phyloP scores from a whole-genome alignment of 2,329 filamentous ascomycete genomes.

The Paecilomyces niveus region DNA sequence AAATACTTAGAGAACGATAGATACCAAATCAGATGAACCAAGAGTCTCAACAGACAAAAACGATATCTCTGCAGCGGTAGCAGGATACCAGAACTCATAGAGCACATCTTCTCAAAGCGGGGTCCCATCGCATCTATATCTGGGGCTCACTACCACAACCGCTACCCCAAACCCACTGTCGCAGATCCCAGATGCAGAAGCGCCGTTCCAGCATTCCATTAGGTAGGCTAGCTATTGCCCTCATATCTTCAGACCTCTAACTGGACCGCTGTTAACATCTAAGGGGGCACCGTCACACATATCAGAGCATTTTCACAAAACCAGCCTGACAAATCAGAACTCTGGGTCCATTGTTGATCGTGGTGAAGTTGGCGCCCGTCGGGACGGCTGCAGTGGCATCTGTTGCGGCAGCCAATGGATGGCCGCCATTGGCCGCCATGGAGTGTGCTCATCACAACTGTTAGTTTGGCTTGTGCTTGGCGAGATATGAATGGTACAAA shows the following conservation, averaged over 20 bases:
- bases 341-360: neutral
- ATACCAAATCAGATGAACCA: no score
- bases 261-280: neutral
- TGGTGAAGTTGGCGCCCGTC: slow-evolving; percentile 7
- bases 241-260: neutral
- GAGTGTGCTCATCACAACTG: neutral
- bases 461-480: neutral
- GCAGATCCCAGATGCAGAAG: neutral
- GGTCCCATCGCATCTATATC: no score
- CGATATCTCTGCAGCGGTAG: no score
- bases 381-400: slow-evolving; percentile 5
- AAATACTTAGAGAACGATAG: no score
- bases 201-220: neutral
- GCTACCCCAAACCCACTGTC: neutral
- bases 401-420: neutral
- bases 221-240: neutral
- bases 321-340: neutral
- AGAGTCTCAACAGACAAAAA: no score
- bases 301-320: neutral
- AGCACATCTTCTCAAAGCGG: no score
- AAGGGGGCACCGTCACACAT: neutral
- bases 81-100: no score
- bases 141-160: neutral
- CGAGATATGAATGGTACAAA: neutral
- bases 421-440: neutral